These are phyloP conservation scores for Zygnema cylindricum DNA, from an alignment of 139 green algal genomes.

Conservation along the genomic window DNA sequence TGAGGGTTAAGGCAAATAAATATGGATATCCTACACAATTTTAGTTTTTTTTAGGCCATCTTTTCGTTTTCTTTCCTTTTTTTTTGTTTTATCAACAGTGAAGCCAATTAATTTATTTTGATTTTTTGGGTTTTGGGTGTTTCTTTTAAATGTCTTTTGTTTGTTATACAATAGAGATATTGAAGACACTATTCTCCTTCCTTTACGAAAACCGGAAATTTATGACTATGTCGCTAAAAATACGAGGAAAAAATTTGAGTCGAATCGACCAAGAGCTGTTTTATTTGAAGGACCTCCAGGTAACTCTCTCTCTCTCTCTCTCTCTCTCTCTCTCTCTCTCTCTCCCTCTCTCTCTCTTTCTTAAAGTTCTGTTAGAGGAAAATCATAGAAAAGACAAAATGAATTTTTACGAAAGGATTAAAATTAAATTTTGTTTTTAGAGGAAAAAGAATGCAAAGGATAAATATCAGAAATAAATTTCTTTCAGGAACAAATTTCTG, in stretches of 20 bases:
- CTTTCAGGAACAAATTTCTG: too few relatives aligned
- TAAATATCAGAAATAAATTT: too few relatives aligned
- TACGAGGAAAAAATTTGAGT: constrained; percentile 69
- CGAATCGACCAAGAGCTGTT: constrained; percentile 79
- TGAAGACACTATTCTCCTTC: constrained; percentile 87
- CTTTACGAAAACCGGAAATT: constrained; percentile 83
- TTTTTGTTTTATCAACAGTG: too few relatives aligned
- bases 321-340: not conserved
- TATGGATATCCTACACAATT: constrained; percentile 8
- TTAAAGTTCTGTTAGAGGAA: not conserved
- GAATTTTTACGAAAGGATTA: not conserved
- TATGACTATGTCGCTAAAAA: constrained; percentile 72
- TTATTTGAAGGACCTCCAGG: constrained; percentile 85
- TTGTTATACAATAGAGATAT: constrained; percentile 63
- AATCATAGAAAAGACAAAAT: not conserved
- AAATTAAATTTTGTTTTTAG: constrained; percentile 4
- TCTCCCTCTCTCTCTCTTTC: constrained; percentile 1
- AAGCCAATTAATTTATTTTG: too few relatives aligned
- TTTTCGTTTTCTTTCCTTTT: too few relatives aligned
- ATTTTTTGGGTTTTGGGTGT: too few relatives aligned
- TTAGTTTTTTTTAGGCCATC: too few relatives aligned
- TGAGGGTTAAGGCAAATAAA: not conserved
- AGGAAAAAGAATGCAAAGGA: too few relatives aligned
- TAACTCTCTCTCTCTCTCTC: not conserved
- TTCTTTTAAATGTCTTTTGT: too few relatives aligned